Percentiles rank a stretch among this genome's conserved stretches.
phyloP scores from a whole-genome alignment of 306 rosid genomes.

The Prunus mira region DNA sequence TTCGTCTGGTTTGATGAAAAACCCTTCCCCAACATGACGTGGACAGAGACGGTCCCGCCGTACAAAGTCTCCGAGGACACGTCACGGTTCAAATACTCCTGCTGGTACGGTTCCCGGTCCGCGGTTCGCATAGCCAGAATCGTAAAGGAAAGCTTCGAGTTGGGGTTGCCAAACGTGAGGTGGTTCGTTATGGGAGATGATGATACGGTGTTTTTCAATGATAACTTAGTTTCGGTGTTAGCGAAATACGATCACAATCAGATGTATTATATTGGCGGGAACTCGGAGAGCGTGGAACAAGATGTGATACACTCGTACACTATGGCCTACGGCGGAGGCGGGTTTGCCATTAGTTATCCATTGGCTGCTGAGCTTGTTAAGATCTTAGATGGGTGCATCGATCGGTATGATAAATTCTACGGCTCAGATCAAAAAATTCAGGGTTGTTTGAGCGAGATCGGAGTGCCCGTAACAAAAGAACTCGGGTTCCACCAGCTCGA shows the following conservation, averaged over 20 bases:
- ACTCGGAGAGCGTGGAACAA: conserved; percentile 80
- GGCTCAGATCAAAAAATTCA: conserved; percentile 76
- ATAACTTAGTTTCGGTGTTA: conserved; percentile 56
- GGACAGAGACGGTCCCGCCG: conserved; percentile 43
- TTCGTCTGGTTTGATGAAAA: conserved; percentile 57
- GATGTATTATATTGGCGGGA: conserved; percentile 75
- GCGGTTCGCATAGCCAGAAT: conserved; percentile 67
- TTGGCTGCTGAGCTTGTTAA: conserved; percentile 54
- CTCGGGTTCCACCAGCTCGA: conserved; percentile 82
- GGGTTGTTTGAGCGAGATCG: conserved; percentile 65
- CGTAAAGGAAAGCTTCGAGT: conserved; percentile 69
- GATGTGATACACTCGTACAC: conserved; percentile 44
- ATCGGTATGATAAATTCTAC: conserved; percentile 48
- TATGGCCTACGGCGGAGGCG: conserved; percentile 78
- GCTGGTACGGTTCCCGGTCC: conserved; percentile 59
- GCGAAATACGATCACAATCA: conserved; percentile 68
- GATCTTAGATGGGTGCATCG: conserved; percentile 67
- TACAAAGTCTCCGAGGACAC: conserved; percentile 50
- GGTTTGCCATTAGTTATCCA: conserved; percentile 67
- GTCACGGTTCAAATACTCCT: conserved; percentile 51
- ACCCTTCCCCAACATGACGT: conserved; percentile 25
- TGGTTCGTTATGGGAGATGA: conserved; percentile 95
- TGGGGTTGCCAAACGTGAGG: conserved; percentile 48
- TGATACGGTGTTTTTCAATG: conserved; percentile 67
- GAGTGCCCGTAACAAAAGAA: conserved; percentile 65